Percentiles rank a stretch among this genome's conserved stretches.
These are phyloP conservation scores for Aurifilum marmelostoma DNA, from an alignment of 2,329 filamentous ascomycete genomes.

Conservation along the genomic window DNA sequence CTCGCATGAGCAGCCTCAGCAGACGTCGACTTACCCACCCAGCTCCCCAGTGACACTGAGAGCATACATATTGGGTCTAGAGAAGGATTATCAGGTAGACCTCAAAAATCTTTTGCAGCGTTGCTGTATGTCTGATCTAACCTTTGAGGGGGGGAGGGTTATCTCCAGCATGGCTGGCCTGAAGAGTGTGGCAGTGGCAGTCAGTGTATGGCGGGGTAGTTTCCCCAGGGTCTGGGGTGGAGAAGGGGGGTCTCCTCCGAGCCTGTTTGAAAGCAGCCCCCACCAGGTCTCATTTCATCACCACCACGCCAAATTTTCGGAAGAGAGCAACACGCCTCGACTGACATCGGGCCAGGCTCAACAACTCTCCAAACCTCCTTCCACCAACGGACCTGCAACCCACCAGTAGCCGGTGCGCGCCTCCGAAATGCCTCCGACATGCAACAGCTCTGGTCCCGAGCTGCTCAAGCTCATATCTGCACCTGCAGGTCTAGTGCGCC, in stretches of 20 bases:
- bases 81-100: neutral
- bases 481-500: slow-evolving; percentile 65
- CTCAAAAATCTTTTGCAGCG: neutral
- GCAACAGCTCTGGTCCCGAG: slow-evolving; percentile 70
- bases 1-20: neutral
- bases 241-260: slow-evolving; percentile 7
- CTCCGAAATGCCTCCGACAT: slow-evolving; percentile 53
- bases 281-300: neutral
- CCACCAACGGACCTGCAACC: slow-evolving; percentile 8
- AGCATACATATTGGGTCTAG: slow-evolving; percentile 59
- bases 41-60: slow-evolving; percentile 71
- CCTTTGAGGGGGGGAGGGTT: neutral
- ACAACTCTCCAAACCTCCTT: neutral
- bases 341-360: neutral
- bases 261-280: neutral
- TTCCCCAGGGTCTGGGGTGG: neutral
- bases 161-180: neutral
- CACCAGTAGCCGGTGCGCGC: slow-evolving; percentile 27
- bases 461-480: slow-evolving; percentile 65
- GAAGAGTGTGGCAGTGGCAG: neutral
- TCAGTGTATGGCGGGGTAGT: slow-evolving; percentile 1
- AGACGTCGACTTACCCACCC: slow-evolving; percentile 57
- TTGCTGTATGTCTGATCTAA: neutral
- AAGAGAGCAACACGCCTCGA: neutral
- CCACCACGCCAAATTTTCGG: neutral